Conservation (phyloP, 2,329 filamentous ascomycete genomes). For the Colletotrichum gloeosporioides region DNA sequence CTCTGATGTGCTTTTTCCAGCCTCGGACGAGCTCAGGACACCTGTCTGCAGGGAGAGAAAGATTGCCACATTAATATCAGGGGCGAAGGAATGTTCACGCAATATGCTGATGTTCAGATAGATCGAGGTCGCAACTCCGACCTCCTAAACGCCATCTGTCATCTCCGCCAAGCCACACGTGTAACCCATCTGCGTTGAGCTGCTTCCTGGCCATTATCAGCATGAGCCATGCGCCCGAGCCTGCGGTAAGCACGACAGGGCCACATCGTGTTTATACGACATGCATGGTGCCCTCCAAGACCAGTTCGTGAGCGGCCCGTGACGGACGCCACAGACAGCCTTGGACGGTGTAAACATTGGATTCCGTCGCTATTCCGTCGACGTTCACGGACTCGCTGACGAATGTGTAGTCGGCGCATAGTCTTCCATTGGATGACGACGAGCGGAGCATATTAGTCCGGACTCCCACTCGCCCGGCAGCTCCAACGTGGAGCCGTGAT, state of each 20-base stretch:
- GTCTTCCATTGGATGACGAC: neutral
- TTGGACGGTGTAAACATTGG: neutral
- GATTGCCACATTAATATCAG: neutral
- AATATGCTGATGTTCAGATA: neutral
- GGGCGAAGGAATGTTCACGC: neutral
- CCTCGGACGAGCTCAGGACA: neutral
- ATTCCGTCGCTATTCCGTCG: neutral
- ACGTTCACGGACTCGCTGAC: constrained; percentile 1
- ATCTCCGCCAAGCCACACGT: neutral
- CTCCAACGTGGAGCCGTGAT: neutral
- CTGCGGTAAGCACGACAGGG: neutral
- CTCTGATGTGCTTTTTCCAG: neutral
- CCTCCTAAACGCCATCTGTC: neutral
- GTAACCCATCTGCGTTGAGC: neutral
- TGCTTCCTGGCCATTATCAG: neutral
- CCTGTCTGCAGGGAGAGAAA: neutral
- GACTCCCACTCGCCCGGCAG: constrained; percentile 2
- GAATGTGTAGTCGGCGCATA: neutral
- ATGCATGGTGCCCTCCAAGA: neutral
- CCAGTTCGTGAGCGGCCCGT: neutral
- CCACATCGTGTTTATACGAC: neutral
- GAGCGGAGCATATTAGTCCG: neutral
- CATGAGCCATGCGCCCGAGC: neutral
- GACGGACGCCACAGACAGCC: constrained; percentile 4
- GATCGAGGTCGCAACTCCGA: neutral